Percentiles rank a stretch among this genome's conserved stretches.
Evolutionary conservation across 2,329 filamentous ascomycete genomes (phyloP).

Genomic region (Neonectria coccinea): DNA sequence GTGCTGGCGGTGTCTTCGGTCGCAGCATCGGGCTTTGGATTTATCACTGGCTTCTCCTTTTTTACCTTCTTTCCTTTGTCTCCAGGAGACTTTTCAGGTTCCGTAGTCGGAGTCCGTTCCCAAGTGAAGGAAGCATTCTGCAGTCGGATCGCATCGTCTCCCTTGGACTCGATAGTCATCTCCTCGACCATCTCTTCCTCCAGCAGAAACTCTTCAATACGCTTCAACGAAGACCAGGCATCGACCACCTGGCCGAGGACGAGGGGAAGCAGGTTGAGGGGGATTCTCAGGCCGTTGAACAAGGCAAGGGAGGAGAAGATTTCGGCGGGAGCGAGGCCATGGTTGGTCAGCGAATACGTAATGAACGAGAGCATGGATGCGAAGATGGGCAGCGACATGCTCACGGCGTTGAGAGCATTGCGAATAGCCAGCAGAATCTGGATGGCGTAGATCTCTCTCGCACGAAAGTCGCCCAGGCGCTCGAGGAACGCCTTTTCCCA

Average conservation of each 20-base stretch:
- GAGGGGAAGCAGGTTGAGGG: constrained; percentile 87
- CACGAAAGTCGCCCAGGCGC: constrained; percentile 79
- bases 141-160: constrained; percentile 78
- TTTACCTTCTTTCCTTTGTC: constrained; percentile 61
- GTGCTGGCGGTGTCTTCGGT: constrained; percentile 66
- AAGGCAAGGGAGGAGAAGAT: constrained; percentile 94
- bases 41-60: constrained; percentile 38
- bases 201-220: constrained; percentile 88
- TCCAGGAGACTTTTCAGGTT: constrained; percentile 55
- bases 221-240: constrained; percentile 84
- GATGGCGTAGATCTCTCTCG: constrained; percentile 83
- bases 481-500: constrained; percentile 92
- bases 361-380: constrained; percentile 97
- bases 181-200: constrained; percentile 87
- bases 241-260: constrained; percentile 92
- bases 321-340: constrained; percentile 77
- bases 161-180: constrained; percentile 65
- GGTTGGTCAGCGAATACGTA: constrained; percentile 76
- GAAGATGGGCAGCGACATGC: constrained; percentile 90
- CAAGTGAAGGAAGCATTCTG: constrained; percentile 84
- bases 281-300: constrained; percentile 92
- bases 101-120: constrained; percentile 75
- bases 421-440: constrained; percentile 85
- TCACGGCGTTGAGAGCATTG: constrained; percentile 86
- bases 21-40: constrained; percentile 50